A percentile compares a stretch with the other conserved stretches of the same genome.
Evolutionary conservation across 345 rosid genomes (phyloP).

Genomic region (Gossypium raimondii): DNA sequence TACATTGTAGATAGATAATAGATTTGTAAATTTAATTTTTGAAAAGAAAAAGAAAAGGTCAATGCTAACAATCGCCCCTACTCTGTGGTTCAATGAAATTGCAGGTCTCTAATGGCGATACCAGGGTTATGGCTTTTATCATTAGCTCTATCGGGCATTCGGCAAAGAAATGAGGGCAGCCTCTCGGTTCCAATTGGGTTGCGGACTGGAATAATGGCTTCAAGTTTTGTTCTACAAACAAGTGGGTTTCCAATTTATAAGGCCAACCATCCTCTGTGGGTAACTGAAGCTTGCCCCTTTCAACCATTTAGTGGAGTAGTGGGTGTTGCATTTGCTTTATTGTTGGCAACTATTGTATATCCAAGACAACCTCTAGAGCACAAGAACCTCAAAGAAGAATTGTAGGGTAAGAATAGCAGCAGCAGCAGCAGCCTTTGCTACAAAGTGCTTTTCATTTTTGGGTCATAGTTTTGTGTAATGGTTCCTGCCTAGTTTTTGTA

Average conservation of each 20-base stretch:
- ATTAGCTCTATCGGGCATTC: slow-evolving; percentile 34
- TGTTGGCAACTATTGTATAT: slow-evolving; percentile 52
- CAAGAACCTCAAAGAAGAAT: slow-evolving; percentile 10
- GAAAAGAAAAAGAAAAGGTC: neutral
- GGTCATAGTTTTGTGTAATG: neutral
- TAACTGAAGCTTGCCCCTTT: slow-evolving; percentile 56
- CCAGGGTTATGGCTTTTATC: slow-evolving; percentile 51
- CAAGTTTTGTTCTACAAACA: slow-evolving; percentile 57
- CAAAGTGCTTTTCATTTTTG: neutral
- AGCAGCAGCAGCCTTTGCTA: neutral
- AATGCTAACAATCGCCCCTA: neutral
- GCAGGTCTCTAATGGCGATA: slow-evolving; percentile 62
- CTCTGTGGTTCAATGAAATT: slow-evolving; percentile 16
- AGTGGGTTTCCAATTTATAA: slow-evolving; percentile 57
- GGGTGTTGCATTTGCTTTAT: slow-evolving; percentile 52
- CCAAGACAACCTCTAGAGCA: slow-evolving; percentile 40
- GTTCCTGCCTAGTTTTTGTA: neutral
- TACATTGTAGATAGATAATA: neutral
- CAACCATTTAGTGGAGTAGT: slow-evolving; percentile 81
- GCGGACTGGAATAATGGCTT: slow-evolving; percentile 58
- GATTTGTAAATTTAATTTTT: neutral
- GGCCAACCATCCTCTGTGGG: slow-evolving; percentile 48
- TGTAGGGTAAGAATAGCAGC: neutral
- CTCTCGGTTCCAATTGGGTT: slow-evolving; percentile 27
- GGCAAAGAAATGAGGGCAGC: neutral